Conservation (phyloP, 768 basidiomycete genomes). For the Trametes coccinea region DNA sequence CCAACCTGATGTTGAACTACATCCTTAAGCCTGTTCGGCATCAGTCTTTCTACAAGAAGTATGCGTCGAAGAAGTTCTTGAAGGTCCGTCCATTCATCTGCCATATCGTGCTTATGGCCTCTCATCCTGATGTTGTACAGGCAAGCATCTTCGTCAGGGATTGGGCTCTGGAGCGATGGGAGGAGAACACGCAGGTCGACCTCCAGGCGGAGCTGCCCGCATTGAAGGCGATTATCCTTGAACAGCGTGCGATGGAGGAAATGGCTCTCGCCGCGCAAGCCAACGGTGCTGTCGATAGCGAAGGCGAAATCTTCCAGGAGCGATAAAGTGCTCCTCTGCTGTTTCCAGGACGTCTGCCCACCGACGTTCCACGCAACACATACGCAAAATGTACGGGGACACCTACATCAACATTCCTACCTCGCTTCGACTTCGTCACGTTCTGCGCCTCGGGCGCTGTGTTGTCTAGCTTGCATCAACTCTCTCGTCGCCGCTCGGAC, state of each 20-base stretch:
- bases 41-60: slow-evolving; percentile 86
- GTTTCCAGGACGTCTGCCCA: not conserved
- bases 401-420: slow-evolving; percentile 9
- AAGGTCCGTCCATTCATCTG: slow-evolving; percentile 51
- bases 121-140: slow-evolving; percentile 36
- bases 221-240: slow-evolving; percentile 58
- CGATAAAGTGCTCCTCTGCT: not conserved
- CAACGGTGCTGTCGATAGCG: not conserved
- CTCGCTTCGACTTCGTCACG: slow-evolving; percentile 3
- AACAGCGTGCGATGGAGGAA: slow-evolving; percentile 26
- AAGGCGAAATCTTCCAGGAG: slow-evolving; percentile 13
- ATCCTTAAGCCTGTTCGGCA: slow-evolving; percentile 71
- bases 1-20: slow-evolving; percentile 87
- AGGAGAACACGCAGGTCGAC: slow-evolving; percentile 58
- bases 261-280: slow-evolving; percentile 12
- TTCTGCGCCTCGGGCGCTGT: slow-evolving; percentile 8
- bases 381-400: not conserved
- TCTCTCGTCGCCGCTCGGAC: slow-evolving; percentile 12
- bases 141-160: slow-evolving; percentile 80
- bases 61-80: slow-evolving; percentile 78
- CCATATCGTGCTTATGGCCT: not conserved
- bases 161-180: slow-evolving; percentile 83
- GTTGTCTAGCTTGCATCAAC: slow-evolving; percentile 16
- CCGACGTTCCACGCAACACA: not conserved
- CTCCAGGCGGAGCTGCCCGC: slow-evolving; percentile 58